phyloP scores from a whole-genome alignment of 768 basidiomycete species.

The Chalciporus sphaerocephalus region DNA sequence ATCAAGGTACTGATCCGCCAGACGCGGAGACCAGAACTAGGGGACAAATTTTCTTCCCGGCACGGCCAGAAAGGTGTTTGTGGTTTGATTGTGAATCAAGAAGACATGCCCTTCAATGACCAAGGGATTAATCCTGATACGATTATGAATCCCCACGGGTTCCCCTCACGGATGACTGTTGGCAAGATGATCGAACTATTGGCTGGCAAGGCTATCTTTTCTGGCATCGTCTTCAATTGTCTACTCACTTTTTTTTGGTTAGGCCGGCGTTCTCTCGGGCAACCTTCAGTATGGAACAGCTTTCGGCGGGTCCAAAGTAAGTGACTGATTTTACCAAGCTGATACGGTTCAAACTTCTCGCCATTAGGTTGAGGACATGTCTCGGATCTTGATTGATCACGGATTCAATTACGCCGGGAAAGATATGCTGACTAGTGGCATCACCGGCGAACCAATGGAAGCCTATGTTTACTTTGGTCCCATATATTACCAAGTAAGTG shows the following conservation, averaged over 20 bases:
- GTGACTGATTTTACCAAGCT: background rate
- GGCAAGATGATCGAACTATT: constrained; percentile 99
- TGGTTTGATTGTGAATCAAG: constrained; percentile 97
- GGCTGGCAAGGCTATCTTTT: constrained; percentile 75
- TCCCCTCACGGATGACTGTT: constrained; percentile 98
- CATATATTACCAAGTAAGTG: constrained; percentile 87
- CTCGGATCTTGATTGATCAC: constrained; percentile 86
- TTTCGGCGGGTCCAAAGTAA: constrained; percentile 94
- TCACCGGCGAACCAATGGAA: constrained; percentile 94
- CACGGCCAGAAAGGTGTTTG: constrained; percentile 99
- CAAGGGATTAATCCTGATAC: constrained; percentile 89
- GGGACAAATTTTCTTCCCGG: constrained; percentile 97
- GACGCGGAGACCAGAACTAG: constrained; percentile 92
- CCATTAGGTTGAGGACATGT: constrained; percentile 92
- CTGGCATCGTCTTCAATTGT: background rate
- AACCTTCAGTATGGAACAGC: constrained; percentile 93
- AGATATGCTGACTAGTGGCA: constrained; percentile 97
- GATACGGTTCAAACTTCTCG: constrained; percentile 7
- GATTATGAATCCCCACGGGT: constrained; percentile 99
- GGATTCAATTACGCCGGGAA: constrained; percentile 99
- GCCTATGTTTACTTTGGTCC: constrained; percentile 99
- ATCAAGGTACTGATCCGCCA: constrained; percentile 98
- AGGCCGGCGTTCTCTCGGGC: constrained; percentile 90
- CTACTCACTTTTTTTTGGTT: constrained; percentile 3
- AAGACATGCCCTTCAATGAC: constrained; percentile 99